Evolutionary conservation across 352 stramenopile genomes (phyloP).

Genomic region (Globisporangium recalcitrans): DNA sequence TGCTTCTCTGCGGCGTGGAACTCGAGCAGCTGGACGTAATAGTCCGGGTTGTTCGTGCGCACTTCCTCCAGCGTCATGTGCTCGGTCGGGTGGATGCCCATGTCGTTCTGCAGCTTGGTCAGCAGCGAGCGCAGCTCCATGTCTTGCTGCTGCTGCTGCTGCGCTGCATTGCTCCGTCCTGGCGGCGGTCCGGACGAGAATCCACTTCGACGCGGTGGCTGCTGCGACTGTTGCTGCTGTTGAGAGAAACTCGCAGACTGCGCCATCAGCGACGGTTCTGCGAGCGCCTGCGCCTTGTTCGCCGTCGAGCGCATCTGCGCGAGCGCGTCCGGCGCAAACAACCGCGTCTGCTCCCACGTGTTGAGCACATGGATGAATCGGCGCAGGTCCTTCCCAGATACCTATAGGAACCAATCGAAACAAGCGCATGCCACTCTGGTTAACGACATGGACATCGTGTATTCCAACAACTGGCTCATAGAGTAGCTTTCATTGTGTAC

Average conservation of each 20-base stretch:
- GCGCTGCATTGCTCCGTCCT: neutral
- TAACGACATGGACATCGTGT: neutral
- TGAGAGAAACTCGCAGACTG: slow-evolving; percentile 51
- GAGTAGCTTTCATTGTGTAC: no score
- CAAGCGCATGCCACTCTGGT: neutral
- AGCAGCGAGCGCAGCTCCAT: slow-evolving; percentile 77
- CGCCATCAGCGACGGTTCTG: slow-evolving; percentile 31
- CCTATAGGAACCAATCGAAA: slow-evolving; percentile 22
- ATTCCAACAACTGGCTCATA: neutral
- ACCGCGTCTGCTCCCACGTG: slow-evolving; percentile 65
- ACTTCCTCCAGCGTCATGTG: slow-evolving; percentile 86
- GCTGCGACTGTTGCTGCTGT: slow-evolving; percentile 21
- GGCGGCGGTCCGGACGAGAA: neutral
- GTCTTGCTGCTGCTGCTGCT: slow-evolving; percentile 51
- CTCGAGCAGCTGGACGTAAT: slow-evolving; percentile 77
- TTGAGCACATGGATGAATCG: slow-evolving; percentile 84
- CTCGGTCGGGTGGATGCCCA: slow-evolving; percentile 81
- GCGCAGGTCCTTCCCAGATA: slow-evolving; percentile 73
- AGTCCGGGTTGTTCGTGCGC: slow-evolving; percentile 77
- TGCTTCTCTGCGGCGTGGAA: slow-evolving; percentile 36
- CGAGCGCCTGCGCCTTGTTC: slow-evolving; percentile 46
- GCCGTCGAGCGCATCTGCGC: slow-evolving; percentile 62
- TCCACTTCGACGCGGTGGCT: slow-evolving; percentile 8
- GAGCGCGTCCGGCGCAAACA: slow-evolving; percentile 56
- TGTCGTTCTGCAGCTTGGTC: slow-evolving; percentile 84